Percentiles rank a stretch among this genome's conserved stretches.
Conservation (phyloP, 805 yeast species). For the Hyphopichia homilentoma region DNA sequence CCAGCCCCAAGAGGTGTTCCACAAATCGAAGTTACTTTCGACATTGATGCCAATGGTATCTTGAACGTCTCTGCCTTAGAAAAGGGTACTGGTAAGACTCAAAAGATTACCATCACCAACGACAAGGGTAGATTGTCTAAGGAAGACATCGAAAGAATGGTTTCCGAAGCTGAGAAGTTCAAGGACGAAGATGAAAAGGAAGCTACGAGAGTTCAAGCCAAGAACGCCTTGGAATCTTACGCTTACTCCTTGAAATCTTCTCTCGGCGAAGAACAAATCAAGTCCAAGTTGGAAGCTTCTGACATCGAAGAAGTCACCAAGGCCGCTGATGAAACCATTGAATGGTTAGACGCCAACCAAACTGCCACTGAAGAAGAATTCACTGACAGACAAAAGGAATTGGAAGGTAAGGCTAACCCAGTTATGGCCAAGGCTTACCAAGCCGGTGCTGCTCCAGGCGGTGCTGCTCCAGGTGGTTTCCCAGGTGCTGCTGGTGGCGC, state of each 20-base stretch:
- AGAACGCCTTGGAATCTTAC: conserved; percentile 94
- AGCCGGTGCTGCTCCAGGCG: conserved; percentile 82
- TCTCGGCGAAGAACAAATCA: conserved; percentile 44
- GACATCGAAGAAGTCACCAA: conserved; percentile 67
- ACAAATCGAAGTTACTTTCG: conserved; percentile 96
- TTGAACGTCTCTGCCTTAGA: conserved; percentile 93
- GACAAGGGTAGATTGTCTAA: conserved; percentile 98
- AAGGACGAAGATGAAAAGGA: conserved; percentile 96
- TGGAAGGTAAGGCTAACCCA: conserved; percentile 93
- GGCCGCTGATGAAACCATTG: conserved; percentile 80
- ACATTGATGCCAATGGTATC: conserved; percentile 96
- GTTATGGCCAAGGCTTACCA: conserved; percentile 96
- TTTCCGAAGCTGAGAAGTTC: conserved; percentile 94
- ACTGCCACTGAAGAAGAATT: conserved; percentile 91
- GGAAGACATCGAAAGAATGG: conserved; percentile 98
- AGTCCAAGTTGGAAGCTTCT: conserved; percentile 48
- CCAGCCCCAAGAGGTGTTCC: conserved; percentile 99
- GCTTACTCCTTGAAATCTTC: conserved; percentile 90
- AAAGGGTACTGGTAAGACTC: conserved; percentile 98
- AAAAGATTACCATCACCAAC: conserved; percentile 96
- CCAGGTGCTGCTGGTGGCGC: conserved; percentile 41
- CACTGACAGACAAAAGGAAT: conserved; percentile 90
- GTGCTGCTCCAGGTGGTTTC: conserved; percentile 60
- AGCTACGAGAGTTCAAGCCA: conserved; percentile 87
- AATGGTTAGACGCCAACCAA: conserved; percentile 92